phyloP scores from a whole-genome alignment of 345 rosid species.

The Dipteronia dyeriana region DNA sequence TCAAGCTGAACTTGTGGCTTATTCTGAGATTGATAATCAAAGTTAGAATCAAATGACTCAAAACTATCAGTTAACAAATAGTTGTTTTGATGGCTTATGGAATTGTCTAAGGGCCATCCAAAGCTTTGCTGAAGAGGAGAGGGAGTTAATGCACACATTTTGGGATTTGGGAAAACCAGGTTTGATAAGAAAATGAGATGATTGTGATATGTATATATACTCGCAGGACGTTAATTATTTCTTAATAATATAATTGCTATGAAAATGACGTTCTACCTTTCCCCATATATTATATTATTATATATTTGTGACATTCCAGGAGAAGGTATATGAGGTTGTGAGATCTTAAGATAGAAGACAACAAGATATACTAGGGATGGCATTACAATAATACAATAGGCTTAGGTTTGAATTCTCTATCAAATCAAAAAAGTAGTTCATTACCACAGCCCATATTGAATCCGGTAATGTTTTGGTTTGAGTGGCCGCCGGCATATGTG shows the following conservation, averaged over 20 bases:
- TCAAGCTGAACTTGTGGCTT: not conserved
- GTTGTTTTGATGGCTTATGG: conserved; percentile 16
- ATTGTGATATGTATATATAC: not conserved
- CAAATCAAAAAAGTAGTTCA: too few relatives aligned
- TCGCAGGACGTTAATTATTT: too few relatives aligned
- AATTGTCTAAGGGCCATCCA: conserved; percentile 31
- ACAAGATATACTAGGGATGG: not conserved
- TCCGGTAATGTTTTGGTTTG: too few relatives aligned
- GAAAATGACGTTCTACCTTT: not conserved
- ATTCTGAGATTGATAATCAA: not conserved
- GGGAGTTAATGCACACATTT: conserved; percentile 21
- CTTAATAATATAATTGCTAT: not conserved
- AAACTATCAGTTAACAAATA: not conserved
- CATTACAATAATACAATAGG: too few relatives aligned
- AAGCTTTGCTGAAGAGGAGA: conserved; percentile 15
- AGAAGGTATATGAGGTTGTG: too few relatives aligned
- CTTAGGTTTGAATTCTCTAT: too few relatives aligned
- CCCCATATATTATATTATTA: too few relatives aligned
- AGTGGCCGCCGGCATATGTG: too few relatives aligned
- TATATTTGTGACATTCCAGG: too few relatives aligned
- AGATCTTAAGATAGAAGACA: not conserved
- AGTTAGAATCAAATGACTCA: not conserved
- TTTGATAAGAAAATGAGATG: not conserved
- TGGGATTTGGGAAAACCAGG: not conserved
- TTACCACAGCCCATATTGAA: too few relatives aligned